Evolutionary conservation across 805 yeast species (phyloP), one percentile per base, ranked within the genome.

Genomic region (Sungouiella thailandica): DNA sequence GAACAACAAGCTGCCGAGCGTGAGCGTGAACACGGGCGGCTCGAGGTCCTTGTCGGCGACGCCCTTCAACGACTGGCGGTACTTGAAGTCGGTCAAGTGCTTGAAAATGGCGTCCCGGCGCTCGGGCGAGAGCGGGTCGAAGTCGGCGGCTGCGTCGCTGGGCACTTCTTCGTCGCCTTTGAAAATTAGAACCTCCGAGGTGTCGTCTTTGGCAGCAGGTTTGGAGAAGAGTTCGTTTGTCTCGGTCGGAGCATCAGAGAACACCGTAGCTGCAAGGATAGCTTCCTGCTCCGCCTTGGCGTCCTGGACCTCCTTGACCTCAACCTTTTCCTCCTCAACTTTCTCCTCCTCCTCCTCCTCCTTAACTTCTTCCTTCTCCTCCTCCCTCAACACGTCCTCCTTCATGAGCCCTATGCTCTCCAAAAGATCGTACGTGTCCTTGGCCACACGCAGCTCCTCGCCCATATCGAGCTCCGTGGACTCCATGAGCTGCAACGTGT

Each of bases 1-100:
- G 28, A 62, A 57, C 11, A 68, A 43, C 10, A 68, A 47, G 20
- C 57, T 55, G n/a, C 74, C 74, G 16, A 68, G 52, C 2, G 70
- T 57, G 6, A 58, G 51, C 0, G 68, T 58, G 32, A 66, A 53
- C 4, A 60, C 46, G 1, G 66, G 61, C 6, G 33, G 37, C 26
- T 53, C 55, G 19, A 51, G 33, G 2, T 41, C 31, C 7, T 37
- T 31, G 1, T 37, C 45, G 1, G 35, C 16, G 4, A 55, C 48
- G 0, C 68, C 66, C 11, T 28, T 30, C 16, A 56, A 35, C 2
- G 22, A n/a, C 5, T 43, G 22, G 24, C 53, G 39, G 42, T 55
- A 57, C n/a, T 35, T 17, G 28, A 60, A 58, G 29, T 58, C 57
- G 4, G 46, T 41, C 17, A 65, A 39, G 23, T 52, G 37, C 3